A percentile compares a stretch with the other conserved stretches of the same genome.
Evolutionary conservation across 352 stramenopile genomes (phyloP).

Genomic region (Thraustotheca clavata): DNA sequence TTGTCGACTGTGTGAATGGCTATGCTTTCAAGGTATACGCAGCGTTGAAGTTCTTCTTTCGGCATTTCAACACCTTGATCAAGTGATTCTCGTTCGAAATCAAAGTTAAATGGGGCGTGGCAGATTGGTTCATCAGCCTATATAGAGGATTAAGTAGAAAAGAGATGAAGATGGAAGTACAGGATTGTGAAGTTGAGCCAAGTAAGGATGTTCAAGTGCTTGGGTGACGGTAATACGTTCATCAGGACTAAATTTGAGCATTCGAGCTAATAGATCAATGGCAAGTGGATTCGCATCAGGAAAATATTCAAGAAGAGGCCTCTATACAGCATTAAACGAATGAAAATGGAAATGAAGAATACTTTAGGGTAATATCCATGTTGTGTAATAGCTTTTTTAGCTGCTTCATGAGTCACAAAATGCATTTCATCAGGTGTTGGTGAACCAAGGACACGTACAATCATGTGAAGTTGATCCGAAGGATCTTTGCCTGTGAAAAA

Average conservation of each 20-base stretch:
- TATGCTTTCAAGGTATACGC: slow-evolving; percentile 70
- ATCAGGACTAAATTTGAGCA: slow-evolving; percentile 91
- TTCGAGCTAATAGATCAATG: slow-evolving; percentile 83
- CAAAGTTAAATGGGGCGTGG: slow-evolving; percentile 70
- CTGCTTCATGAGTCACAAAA: slow-evolving; percentile 94
- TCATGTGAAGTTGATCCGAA: slow-evolving; percentile 81
- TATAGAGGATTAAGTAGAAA: not conserved
- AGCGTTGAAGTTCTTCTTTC: slow-evolving; percentile 74
- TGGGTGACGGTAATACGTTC: slow-evolving; percentile 90
- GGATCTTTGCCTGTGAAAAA: slow-evolving; percentile 77
- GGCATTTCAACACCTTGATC: slow-evolving; percentile 77
- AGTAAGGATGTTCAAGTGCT: slow-evolving; percentile 85
- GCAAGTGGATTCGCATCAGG: slow-evolving; percentile 67
- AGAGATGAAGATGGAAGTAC: slow-evolving; percentile 26
- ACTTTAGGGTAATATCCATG: slow-evolving; percentile 81
- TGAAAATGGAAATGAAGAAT: slow-evolving; percentile 11
- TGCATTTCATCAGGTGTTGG: slow-evolving; percentile 91
- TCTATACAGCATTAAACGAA: slow-evolving; percentile 27
- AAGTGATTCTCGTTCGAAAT: slow-evolving; percentile 77
- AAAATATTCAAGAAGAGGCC: slow-evolving; percentile 75
- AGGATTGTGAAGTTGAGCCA: slow-evolving; percentile 85
- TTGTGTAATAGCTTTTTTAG: slow-evolving; percentile 73
- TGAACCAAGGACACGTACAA: slow-evolving; percentile 88
- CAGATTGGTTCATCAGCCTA: slow-evolving; percentile 84
- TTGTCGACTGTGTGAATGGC: slow-evolving; percentile 23